These are phyloP conservation scores for Clitocybe nebularis DNA, from an alignment of 1,284 basidiomycete genomes.

Conservation along the genomic window DNA sequence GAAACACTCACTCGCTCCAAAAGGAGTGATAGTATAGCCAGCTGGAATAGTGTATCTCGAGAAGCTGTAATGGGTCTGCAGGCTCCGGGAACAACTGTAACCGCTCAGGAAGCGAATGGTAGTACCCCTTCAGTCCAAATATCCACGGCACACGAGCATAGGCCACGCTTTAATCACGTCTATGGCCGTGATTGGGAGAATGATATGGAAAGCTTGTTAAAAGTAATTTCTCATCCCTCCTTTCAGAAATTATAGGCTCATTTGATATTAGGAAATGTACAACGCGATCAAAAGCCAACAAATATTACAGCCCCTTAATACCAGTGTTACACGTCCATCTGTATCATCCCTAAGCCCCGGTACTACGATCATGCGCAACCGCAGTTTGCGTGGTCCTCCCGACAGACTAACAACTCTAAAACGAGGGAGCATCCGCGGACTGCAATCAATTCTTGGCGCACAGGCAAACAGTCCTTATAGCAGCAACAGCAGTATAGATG, in stretches of 20 bases:
- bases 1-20: constrained; percentile 55
- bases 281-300: constrained; percentile 86
- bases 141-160: constrained; percentile 38
- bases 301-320: constrained; percentile 76
- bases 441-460: constrained; percentile 71
- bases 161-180: constrained; percentile 34
- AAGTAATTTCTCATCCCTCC: constrained; percentile 43
- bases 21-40: constrained; percentile 75
- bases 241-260: constrained; percentile 8
- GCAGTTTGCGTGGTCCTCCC: constrained; percentile 61
- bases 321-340: constrained; percentile 42
- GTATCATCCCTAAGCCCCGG: constrained; percentile 52
- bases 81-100: constrained; percentile 27
- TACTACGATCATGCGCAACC: constrained; percentile 51
- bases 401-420: constrained; percentile 79
- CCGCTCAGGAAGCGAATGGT: constrained; percentile 33
- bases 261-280: constrained; percentile 79
- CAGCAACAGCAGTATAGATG: constrained; percentile 78
- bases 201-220: constrained; percentile 83
- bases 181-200: constrained; percentile 74
- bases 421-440: constrained; percentile 83
- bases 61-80: constrained; percentile 47
- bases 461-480: constrained; percentile 71
- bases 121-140: constrained; percentile 48
- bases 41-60: constrained; percentile 73